Evolutionary conservation across 345 rosid species (phyloP), one percentile per base, ranked within the genome.

Genomic region (Sisymbrium irio): DNA sequence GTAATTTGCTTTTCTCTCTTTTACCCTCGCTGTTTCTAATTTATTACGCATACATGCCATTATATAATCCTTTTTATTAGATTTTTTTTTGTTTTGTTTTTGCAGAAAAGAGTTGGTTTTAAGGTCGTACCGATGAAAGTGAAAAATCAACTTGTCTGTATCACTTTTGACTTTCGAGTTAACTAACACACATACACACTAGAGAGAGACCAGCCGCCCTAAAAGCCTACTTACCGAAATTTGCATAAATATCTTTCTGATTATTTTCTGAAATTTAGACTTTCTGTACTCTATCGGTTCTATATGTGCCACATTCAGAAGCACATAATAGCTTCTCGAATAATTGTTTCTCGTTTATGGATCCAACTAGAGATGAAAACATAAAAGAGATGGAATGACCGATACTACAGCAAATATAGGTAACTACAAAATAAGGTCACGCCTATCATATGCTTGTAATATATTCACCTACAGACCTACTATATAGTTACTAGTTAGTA

Each of bases 71-170:
- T 25, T 39, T 55, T 32, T 9, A 30, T 28, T 64, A 18, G 37
- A 22, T 22, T 1, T 22, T 1, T 1, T 22, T 22, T 32, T 56
- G 47, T 50, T 51, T 15, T 4, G 11, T 35, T 55, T 68, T 69
- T 76, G 49, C 69, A 40, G 51, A 69, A 76, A 76, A 76, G 56
- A 62, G 75, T 62, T 68, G 4, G 40, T 14, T 68, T 75, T 75
- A 60, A 68, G 79, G 79, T 75, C 79, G 74, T 62, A 68, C 70
- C 19, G 49, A 35, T 5, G 62, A 61, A 68, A 69, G 64, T 42
- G 49, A 61, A 18, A 27, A 35, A 36, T 53, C 45, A 36, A 2
- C 39, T 42, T 76, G 58, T 69, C 65, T 76, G 64, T 22, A 33
- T 53, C 57, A 60, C 54, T 60, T 67, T 62, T 3, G 28, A 27